Conservation (phyloP, 805 yeast genomes). For the Debaryomyces castellii region DNA sequence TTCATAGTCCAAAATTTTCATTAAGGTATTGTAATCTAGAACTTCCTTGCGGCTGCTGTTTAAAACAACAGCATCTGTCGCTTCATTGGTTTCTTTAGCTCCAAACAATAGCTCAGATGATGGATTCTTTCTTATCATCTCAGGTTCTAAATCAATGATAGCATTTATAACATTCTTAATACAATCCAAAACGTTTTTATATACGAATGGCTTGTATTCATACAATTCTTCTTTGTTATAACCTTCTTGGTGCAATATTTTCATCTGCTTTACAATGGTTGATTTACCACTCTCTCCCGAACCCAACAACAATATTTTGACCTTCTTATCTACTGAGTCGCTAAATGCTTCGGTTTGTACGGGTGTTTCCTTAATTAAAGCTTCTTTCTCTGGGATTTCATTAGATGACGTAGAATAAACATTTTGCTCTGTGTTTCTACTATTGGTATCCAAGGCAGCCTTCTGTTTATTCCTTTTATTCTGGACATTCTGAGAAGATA, state of each 20-base stretch:
- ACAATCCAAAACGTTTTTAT: conserved; percentile 73
- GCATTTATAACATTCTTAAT: conserved; percentile 71
- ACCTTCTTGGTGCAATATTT: conserved; percentile 72
- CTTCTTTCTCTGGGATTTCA: conserved; percentile 2
- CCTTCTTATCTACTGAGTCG: conserved; percentile 35
- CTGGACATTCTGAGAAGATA: conserved; percentile 7
- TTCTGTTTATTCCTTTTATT: conserved; percentile 18
- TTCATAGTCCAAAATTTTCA: conserved; percentile 45
- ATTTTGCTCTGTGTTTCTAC: conserved; percentile 1
- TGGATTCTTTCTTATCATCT: conserved; percentile 23
- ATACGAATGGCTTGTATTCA: conserved; percentile 78
- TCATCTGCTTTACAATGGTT: conserved; percentile 79
- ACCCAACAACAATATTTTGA: conserved; percentile 76
- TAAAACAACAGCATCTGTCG: conserved; percentile 7
- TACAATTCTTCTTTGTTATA: conserved; percentile 67
- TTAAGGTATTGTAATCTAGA: conserved; percentile 37
- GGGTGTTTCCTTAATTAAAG: neutral
- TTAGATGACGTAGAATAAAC: conserved; percentile 4
- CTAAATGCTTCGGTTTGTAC: conserved; percentile 2
- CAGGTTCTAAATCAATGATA: conserved; percentile 50
- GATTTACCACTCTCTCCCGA: conserved; percentile 89
- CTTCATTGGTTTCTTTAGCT: conserved; percentile 2
- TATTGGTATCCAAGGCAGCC: conserved; percentile 1
- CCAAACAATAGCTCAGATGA: conserved; percentile 6
- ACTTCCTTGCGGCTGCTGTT: conserved; percentile 12